phyloP scores from a whole-genome alignment of 2,329 filamentous ascomycete species.

The Plectosphaerella sp. region DNA sequence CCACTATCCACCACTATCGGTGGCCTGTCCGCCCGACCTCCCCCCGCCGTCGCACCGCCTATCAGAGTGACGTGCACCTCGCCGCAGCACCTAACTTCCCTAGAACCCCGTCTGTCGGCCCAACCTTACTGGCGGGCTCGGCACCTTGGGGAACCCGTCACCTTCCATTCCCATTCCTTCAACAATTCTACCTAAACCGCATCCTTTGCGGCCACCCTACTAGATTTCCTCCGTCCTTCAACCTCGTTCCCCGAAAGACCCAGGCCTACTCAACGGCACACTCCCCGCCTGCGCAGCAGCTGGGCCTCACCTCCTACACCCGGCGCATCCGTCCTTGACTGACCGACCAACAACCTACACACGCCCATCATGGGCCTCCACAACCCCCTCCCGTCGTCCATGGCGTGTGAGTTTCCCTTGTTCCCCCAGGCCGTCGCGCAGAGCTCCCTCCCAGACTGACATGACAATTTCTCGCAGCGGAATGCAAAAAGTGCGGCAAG shows the following conservation, averaged over 20 bases:
- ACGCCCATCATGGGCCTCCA: slow-evolving; percentile 53
- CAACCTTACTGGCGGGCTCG: no score
- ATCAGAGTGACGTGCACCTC: no score
- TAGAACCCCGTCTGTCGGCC: no score
- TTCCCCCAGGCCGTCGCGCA: slow-evolving; percentile 6
- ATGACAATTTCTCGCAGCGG: slow-evolving; percentile 55
- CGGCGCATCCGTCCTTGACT: slow-evolving; percentile 1
- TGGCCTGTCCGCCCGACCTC: no score
- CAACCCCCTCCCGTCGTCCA: slow-evolving; percentile 62
- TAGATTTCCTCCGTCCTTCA: neutral
- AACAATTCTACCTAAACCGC: neutral
- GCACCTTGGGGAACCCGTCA: no score
- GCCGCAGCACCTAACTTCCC: no score
- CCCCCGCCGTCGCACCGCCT: no score
- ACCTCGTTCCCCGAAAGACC: neutral
- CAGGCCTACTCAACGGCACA: neutral
- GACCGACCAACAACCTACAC: slow-evolving; percentile 2
- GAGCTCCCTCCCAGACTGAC: slow-evolving; percentile 10
- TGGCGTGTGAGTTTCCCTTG: slow-evolving; percentile 55
- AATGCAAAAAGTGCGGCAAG: slow-evolving; percentile 96
- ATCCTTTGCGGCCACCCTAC: neutral
- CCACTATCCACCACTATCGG: no score
- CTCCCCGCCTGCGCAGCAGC: neutral
- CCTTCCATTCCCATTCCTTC: no score
- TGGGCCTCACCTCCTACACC: no score